Conservation (phyloP, 257 asterid genomes). For the Scutellaria minor region DNA sequence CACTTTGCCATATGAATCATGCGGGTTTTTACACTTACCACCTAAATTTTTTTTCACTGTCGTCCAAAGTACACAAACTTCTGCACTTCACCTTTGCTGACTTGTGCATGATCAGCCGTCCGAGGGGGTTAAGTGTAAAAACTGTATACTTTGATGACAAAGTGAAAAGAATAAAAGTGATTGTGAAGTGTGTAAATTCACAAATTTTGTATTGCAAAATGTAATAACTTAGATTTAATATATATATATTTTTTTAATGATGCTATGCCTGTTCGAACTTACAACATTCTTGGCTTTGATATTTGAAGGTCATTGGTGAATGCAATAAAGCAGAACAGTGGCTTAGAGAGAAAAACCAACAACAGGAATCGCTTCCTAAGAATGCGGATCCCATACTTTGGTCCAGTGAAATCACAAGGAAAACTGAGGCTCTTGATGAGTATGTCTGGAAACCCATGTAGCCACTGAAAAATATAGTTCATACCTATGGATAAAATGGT, state of each 20-base stretch:
- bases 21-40: too few species aligned
- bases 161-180: too few species aligned
- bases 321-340: conserved; percentile 84
- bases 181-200: too few species aligned
- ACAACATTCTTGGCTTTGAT: conserved; percentile 28
- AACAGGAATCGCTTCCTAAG: conserved; percentile 80
- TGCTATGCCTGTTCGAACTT: conserved; percentile 5
- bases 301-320: conserved; percentile 69
- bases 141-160: too few species aligned
- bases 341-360: conserved; percentile 75
- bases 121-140: too few species aligned
- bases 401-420: conserved; percentile 73
- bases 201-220: too few species aligned
- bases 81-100: too few species aligned
- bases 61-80: too few species aligned
- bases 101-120: too few species aligned
- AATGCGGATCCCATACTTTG: conserved; percentile 78
- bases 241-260: conserved; percentile 3
- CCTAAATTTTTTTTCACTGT: too few species aligned
- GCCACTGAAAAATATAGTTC: conserved; percentile 21
- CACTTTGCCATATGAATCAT: too few species aligned
- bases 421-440: conserved; percentile 69
- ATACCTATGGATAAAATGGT: conserved; percentile 22
- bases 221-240: too few species aligned
- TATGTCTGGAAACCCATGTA: conserved; percentile 48